Base-by-base conservation (phyloP, 2,329 filamentous ascomycete genomes). In the Corynespora cassiicola region DNA sequence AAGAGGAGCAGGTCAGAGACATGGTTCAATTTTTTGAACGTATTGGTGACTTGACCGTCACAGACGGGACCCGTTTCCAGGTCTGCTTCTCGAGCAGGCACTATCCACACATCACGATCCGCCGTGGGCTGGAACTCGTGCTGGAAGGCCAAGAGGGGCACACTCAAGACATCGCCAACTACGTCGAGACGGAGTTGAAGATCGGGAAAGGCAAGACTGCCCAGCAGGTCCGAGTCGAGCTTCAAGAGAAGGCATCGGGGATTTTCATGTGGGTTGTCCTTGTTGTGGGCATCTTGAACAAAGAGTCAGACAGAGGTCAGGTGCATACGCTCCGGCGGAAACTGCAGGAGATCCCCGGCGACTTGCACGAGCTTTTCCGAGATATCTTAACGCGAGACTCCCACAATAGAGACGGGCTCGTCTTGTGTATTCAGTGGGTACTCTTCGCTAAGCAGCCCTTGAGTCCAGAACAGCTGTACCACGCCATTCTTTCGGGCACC, bases 231-330 rank as follows among this genome's bases (percentile, higher is more conserved):
- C 55, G 48, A 36, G 7, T 11, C 0, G 38, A 68, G 12, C 36
- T 79, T 18, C 54, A 53, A 4, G 31, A 58, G 8, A 74, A 69
- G 18, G 58, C 74, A 0, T 64, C 61, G 2, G 71, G 74, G 0
- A 56, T 77, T 4, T 76, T 77, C 33, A 48, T 76, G 42, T 78
- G 75, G 72, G n/a, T n/a, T n/a, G n/a, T n/a, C n/a, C n/a, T n/a
- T n/a, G n/a, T n/a, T n/a, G n/a, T n/a, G n/a, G n/a, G 61, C 5
- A 75, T 77, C 4, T 53, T 79, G 1, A 75, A 77, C 31, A 66
- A 67, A 28, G 71, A 73, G 41, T 66, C 55, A 37, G 53, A 54
- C 6, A 18, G 48, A 3, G 61, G 70, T 14, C 50, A 57, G 0
- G 45, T 69, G 0, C 46, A 60, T 15, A 45, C 41, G 0, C 37